Evolutionary conservation across 352 stramenopile genomes (phyloP), one percentile per base, ranked within the genome.

Genomic region (Hyaloperonospora arabidopsidis): DNA sequence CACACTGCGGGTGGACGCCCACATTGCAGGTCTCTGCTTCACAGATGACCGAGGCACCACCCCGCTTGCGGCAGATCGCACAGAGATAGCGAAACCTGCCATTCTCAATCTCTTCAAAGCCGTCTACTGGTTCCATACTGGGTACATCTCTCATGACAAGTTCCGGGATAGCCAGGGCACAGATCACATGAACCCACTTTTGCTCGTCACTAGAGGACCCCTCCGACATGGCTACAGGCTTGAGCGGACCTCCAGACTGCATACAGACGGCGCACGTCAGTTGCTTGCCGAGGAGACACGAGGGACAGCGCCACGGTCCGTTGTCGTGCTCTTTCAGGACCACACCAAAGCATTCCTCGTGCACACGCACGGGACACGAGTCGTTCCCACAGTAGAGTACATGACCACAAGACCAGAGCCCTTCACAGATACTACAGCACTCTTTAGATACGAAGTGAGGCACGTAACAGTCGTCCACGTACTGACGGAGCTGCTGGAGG

Each of bases 171-270:
- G 78, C 78, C 23, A 95, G 60, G 0, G 82, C 80, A 59, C 86
- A 95, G 18, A 92, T 57, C 21, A 87, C 74, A 54, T 95, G 86
- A 15, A 86, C 79, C 86, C 86, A 95, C 56, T 87, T 88, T 48
- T 76, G 72, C 8, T 88, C 77, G 10, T 86, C 54, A 49, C 23
- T 52, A 8, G 57, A 51, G 10, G 64, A 40, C 3, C 60, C 44
- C 6, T 66, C 65, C 0, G 59, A 36, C 15, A 63, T 58, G 2
- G 71, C 63, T 23, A 86, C 62, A 39, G 81, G 84, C 52, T 95
- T 95, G 47, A 94, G 66, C 19, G 82, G 76, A 0, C 86, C 86
- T 19, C 82, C 79, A 19, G 68, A 65, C 44, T 89, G 82, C 71
- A 92, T 89, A 52, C 84, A 94, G 17, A 94, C 63, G 8, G 70